These are phyloP conservation scores for Cercospora sojina DNA, from an alignment of 2,329 filamentous ascomycete species.

Conservation along the genomic window DNA sequence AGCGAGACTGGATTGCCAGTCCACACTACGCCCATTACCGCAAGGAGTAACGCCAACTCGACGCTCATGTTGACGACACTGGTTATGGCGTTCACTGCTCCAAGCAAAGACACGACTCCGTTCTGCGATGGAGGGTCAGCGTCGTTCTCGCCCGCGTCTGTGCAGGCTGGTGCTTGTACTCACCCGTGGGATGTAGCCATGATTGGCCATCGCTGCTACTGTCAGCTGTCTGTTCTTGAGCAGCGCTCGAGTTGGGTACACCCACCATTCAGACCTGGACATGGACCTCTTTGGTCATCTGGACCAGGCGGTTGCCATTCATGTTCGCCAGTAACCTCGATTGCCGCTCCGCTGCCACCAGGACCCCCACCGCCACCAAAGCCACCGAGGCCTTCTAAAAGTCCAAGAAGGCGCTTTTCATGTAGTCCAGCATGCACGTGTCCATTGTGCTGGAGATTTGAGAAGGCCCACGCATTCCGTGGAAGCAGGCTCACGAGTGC, in stretches of 20 bases:
- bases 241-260: too few species aligned
- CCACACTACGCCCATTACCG: conserved; percentile 37
- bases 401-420: conserved; percentile 6
- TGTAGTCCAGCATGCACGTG: not conserved
- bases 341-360: conserved; percentile 1
- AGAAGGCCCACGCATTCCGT: conserved; percentile 9
- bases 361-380: not conserved
- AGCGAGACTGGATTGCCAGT: conserved; percentile 44
- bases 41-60: conserved; percentile 34
- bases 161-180: not conserved
- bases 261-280: conserved; percentile 15
- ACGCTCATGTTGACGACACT: conserved; percentile 34
- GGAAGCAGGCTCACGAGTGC: not conserved
- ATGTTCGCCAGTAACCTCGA: conserved; percentile 10
- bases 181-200: conserved; percentile 21
- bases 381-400: conserved; percentile 2
- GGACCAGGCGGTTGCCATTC: conserved; percentile 16
- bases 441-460: not conserved
- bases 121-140: conserved; percentile 3
- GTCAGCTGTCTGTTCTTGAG: not conserved
- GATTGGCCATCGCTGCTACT: conserved; percentile 20
- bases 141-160: not conserved
- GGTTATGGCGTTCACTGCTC: conserved; percentile 19
- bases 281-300: conserved; percentile 21
- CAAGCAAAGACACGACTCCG: conserved; percentile 25